A percentile compares a stretch with the other conserved stretches of the same genome.
Conservation (phyloP, 176 grass and related monocot species). For the Themeda triandra region DNA sequence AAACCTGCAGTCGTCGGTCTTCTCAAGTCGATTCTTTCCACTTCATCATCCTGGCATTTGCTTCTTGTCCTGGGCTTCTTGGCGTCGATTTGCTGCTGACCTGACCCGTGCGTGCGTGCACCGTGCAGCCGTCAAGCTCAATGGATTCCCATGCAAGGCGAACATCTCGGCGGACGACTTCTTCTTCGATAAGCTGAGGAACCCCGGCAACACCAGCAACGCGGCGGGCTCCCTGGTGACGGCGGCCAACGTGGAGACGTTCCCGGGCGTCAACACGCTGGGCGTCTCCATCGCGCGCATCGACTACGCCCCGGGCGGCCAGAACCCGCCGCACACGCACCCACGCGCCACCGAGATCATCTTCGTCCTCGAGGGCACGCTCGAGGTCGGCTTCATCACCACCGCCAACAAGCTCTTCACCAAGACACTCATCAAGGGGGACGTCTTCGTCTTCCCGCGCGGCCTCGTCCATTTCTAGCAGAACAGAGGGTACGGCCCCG, state of each 20-base stretch:
- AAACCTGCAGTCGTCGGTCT: too few relatives aligned
- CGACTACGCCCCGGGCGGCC: constrained; percentile 56
- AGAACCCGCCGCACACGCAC: constrained; percentile 82
- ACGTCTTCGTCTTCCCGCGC: constrained; percentile 69
- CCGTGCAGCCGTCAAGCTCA: constrained; percentile 55
- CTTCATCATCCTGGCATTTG: too few relatives aligned
- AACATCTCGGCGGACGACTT: constrained; percentile 61
- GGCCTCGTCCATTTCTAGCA: constrained; percentile 83
- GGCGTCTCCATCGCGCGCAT: constrained; percentile 76
- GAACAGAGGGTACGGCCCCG: constrained; percentile 35
- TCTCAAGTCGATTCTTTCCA: neutral
- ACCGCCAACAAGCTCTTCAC: constrained; percentile 57
- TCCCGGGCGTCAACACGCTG: constrained; percentile 75
- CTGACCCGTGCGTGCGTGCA: constrained; percentile 11
- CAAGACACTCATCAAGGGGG: constrained; percentile 45
- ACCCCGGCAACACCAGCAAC: constrained; percentile 56
- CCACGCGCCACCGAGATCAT: constrained; percentile 79
- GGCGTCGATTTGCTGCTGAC: neutral
- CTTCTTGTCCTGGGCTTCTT: too few relatives aligned
- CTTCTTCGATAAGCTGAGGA: constrained; percentile 45
- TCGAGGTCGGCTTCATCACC: constrained; percentile 87
- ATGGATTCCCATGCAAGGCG: constrained; percentile 77
- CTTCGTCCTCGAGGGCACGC: constrained; percentile 59
- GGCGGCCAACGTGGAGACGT: constrained; percentile 35
- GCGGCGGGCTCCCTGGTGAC: constrained; percentile 42